Evolutionary conservation across 2,329 filamentous ascomycete species (phyloP).

Genomic region (Chalara sp.): DNA sequence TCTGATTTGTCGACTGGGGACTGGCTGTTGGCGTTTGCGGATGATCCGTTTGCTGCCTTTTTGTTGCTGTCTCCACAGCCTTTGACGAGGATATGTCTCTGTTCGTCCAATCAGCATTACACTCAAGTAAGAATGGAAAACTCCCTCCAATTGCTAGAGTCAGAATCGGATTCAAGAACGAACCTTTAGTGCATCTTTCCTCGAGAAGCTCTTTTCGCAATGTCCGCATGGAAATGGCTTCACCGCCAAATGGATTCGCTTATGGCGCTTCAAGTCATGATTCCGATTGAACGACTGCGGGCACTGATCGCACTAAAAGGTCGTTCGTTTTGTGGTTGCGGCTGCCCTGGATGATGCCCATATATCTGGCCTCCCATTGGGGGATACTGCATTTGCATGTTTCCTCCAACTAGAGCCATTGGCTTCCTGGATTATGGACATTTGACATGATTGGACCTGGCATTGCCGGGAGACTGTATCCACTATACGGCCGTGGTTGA

Average conservation of each 20-base stretch:
- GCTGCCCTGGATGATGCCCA: constrained; percentile 42
- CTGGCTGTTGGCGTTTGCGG: constrained; percentile 17
- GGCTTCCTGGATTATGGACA: constrained; percentile 64
- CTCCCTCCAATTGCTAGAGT: constrained; percentile 10
- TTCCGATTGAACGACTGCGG: constrained; percentile 93
- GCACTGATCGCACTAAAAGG: constrained; percentile 92
- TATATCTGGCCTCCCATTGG: constrained; percentile 48
- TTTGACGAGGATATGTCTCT: constrained; percentile 63
- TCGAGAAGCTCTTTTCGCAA: constrained; percentile 94
- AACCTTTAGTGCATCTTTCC: constrained; percentile 97
- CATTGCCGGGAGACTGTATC: constrained; percentile 55
- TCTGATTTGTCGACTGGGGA: constrained; percentile 24
- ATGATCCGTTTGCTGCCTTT: not conserved
- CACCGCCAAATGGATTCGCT: constrained; percentile 87
- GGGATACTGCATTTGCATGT: constrained; percentile 42
- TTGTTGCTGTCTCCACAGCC: constrained; percentile 48
- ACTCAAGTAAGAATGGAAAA: not conserved
- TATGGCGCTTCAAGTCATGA: constrained; percentile 92
- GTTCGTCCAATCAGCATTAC: constrained; percentile 23
- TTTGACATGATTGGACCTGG: constrained; percentile 69
- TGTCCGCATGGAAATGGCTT: constrained; percentile 90
- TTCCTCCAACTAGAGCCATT: constrained; percentile 62
- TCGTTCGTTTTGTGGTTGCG: constrained; percentile 61
- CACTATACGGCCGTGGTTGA: constrained; percentile 36
- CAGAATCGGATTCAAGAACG: constrained; percentile 24